These are phyloP conservation scores for Moesziomyces parantarcticus DNA, from an alignment of 1,284 basidiomycete genomes.

Conservation along the genomic window DNA sequence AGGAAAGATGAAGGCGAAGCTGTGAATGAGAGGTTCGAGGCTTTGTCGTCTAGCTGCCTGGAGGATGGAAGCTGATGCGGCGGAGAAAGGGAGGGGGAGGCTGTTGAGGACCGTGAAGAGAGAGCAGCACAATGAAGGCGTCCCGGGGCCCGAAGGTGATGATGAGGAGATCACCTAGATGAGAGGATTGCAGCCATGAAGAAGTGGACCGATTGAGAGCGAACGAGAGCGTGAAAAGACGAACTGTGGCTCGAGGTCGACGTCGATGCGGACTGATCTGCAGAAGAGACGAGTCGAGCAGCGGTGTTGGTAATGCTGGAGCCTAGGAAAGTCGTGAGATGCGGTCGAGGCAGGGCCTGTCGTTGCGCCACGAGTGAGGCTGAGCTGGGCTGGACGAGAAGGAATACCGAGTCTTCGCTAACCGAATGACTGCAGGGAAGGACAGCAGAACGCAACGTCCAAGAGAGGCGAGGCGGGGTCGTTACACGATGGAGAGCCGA, in stretches of 20 bases:
- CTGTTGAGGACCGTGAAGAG: constrained; percentile 6
- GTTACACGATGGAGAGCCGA: constrained; percentile 6
- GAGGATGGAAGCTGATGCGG: neutral
- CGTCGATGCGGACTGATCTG: neutral
- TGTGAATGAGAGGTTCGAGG: neutral
- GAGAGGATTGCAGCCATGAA: constrained; percentile 34
- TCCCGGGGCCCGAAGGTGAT: constrained; percentile 41
- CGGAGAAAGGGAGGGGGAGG: neutral
- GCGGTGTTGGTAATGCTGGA: too few species aligned
- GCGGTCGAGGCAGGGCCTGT: too few species aligned
- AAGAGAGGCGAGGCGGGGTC: neutral
- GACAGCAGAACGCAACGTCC: too few species aligned
- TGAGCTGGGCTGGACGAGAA: neutral
- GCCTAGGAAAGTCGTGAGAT: too few species aligned
- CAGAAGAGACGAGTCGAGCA: too few species aligned
- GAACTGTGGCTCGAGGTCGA: constrained; percentile 1
- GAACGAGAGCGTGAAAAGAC: constrained; percentile 4
- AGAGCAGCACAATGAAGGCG: constrained; percentile 56
- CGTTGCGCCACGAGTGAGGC: neutral
- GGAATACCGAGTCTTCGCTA: too few species aligned
- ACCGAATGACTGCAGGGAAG: neutral
- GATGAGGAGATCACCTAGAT: constrained; percentile 26
- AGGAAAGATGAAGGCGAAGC: neutral
- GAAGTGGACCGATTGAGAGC: constrained; percentile 9
- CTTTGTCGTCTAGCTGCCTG: too few species aligned